A percentile compares a stretch with the other conserved stretches of the same genome.
phyloP scores from a whole-genome alignment of 148 eudicot species.

The Chenopodium album region DNA sequence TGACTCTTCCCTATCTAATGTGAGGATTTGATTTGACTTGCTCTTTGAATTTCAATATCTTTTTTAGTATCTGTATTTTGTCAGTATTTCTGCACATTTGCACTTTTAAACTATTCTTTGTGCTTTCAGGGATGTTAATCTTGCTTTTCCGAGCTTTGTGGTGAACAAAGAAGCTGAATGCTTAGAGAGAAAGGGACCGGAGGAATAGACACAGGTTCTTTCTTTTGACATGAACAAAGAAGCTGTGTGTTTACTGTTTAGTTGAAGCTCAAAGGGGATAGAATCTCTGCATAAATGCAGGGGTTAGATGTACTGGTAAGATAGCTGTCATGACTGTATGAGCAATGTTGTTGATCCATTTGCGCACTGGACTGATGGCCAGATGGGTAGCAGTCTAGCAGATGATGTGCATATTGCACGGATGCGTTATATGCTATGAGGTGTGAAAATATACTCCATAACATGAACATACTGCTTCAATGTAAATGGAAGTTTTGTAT shows the following conservation, averaged over 20 bases:
- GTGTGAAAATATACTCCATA: too few species aligned
- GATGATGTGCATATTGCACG: too few species aligned
- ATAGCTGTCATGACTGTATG: too few species aligned
- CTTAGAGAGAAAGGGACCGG: slow-evolving; percentile 5
- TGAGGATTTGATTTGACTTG: background rate
- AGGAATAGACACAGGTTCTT: background rate
- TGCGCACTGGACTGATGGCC: too few species aligned
- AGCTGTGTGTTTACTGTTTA: background rate
- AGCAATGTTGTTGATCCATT: too few species aligned
- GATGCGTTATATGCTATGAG: too few species aligned
- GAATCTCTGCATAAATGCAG: background rate
- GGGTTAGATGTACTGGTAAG: too few species aligned
- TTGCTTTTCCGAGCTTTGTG: slow-evolving; percentile 40
- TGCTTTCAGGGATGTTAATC: slow-evolving; percentile 37
- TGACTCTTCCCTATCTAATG: slow-evolving; percentile 38
- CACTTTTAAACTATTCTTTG: background rate
- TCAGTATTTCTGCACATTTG: background rate
- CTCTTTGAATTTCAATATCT: background rate
- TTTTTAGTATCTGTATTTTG: background rate
- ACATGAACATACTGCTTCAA: too few species aligned
- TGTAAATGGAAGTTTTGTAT: too few species aligned
- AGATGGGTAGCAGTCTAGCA: too few species aligned
- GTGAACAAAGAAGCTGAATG: slow-evolving; percentile 22
- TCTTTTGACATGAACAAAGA: background rate
- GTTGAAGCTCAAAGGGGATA: background rate